Evolutionary conservation across 2,329 filamentous ascomycete genomes (phyloP).

Genomic region (Aspergillus fijiensis): DNA sequence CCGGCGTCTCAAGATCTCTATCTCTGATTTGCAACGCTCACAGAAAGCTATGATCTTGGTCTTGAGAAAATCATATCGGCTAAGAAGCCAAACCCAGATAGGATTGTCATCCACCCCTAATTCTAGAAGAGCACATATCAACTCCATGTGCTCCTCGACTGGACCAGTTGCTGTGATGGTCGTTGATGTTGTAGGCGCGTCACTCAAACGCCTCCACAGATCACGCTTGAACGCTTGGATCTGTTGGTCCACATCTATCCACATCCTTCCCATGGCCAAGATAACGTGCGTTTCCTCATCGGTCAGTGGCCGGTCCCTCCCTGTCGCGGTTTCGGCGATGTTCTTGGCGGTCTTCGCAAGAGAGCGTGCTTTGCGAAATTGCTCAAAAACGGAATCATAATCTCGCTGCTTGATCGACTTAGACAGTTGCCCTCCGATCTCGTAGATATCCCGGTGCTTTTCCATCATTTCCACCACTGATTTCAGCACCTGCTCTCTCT

Average conservation of each 20-base stretch:
- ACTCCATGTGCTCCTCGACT: conserved; percentile 83
- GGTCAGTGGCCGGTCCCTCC: conserved; percentile 57
- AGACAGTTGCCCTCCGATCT: conserved; percentile 72
- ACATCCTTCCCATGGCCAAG: conserved; percentile 86
- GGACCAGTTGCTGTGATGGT: conserved; percentile 53
- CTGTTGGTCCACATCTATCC: conserved; percentile 88
- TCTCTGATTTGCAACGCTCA: conserved; percentile 85
- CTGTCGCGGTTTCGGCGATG: conserved; percentile 60
- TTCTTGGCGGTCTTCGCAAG: conserved; percentile 75
- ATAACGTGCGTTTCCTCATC: conserved; percentile 84
- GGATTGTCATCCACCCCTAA: conserved; percentile 93
- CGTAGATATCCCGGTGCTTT: conserved; percentile 76
- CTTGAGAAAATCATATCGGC: conserved; percentile 84
- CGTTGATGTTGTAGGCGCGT: conserved; percentile 60
- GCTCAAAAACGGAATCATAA: conserved; percentile 81
- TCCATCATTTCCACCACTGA: conserved; percentile 73
- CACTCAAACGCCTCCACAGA: conserved; percentile 77
- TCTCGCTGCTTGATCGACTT: conserved; percentile 89
- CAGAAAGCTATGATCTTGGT: conserved; percentile 76
- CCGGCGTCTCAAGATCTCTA: conserved; percentile 82
- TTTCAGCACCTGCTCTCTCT: conserved; percentile 86
- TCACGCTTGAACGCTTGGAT: conserved; percentile 85
- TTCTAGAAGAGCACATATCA: conserved; percentile 86
- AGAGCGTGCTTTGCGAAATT: conserved; percentile 78
- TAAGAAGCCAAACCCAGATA: conserved; percentile 93